Evolutionary conservation across 208 protist genomes (phyloP).

Genomic region (Histomonas meleagridis): DNA sequence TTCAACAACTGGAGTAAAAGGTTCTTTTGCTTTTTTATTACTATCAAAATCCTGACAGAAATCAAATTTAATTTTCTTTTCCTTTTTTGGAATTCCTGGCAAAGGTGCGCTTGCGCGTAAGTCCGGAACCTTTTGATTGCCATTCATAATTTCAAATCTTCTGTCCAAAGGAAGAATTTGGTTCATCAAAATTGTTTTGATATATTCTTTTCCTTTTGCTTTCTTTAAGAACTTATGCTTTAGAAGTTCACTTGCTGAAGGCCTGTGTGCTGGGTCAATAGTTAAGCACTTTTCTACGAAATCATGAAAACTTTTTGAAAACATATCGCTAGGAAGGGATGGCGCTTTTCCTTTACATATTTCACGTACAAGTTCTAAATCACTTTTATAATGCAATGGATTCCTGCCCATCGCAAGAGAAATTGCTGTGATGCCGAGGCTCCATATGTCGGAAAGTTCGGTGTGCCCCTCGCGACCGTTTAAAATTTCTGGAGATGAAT

Average conservation of each 20-base stretch:
- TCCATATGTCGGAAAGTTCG: constrained; percentile 57
- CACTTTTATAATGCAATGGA: constrained; percentile 48
- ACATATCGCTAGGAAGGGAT: background rate
- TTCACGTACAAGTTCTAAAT: constrained; percentile 47
- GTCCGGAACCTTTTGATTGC: too few relatives aligned
- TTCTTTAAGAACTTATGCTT: background rate
- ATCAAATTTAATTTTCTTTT: too few relatives aligned
- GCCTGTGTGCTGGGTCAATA: background rate
- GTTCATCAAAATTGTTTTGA: too few relatives aligned
- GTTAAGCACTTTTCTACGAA: background rate
- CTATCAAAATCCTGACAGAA: too few relatives aligned
- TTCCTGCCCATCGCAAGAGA: constrained; percentile 50
- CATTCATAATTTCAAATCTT: too few relatives aligned
- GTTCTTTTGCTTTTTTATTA: too few relatives aligned
- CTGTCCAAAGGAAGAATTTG: too few relatives aligned
- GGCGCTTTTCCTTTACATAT: background rate
- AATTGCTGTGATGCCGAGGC: constrained; percentile 57
- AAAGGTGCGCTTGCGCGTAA: too few relatives aligned
- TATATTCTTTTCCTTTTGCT: too few relatives aligned
- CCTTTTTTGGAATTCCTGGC: too few relatives aligned
- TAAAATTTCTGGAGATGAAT: constrained; percentile 56
- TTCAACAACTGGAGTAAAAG: too few relatives aligned
- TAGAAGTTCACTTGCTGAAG: background rate
- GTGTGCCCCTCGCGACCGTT: constrained; percentile 46
- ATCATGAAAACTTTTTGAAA: background rate